Evolutionary conservation across 2,329 filamentous ascomycete genomes (phyloP).

Genomic region (Neopestalotiopsis clavispora): DNA sequence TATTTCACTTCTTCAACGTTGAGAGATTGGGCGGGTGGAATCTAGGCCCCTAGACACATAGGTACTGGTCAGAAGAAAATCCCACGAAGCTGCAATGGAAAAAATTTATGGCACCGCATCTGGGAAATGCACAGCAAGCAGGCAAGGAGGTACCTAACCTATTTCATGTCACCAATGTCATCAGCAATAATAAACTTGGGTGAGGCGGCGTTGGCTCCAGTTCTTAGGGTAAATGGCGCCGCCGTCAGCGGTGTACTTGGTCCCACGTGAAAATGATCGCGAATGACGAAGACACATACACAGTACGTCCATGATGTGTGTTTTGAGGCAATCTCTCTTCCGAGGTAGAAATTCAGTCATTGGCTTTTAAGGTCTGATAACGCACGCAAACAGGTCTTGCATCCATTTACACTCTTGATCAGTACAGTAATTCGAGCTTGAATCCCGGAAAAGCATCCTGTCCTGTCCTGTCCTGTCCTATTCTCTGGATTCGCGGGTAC

Average conservation of each 20-base stretch:
- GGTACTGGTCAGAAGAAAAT: too few species aligned
- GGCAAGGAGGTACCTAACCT: too few species aligned
- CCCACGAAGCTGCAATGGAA: too few species aligned
- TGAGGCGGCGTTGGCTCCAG: slow-evolving; percentile 12
- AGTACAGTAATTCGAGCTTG: background rate
- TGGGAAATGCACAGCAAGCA: too few species aligned
- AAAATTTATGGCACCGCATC: too few species aligned
- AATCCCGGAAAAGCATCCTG: background rate
- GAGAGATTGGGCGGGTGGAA: too few species aligned
- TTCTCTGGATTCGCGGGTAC: background rate
- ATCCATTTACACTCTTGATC: background rate
- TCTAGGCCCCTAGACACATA: too few species aligned
- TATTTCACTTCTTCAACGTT: background rate
- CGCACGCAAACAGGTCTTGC: background rate
- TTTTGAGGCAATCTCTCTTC: background rate
- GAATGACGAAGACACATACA: slow-evolving; percentile 1
- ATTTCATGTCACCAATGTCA: too few species aligned
- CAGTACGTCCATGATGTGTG: too few species aligned
- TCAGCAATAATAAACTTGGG: slow-evolving; percentile 11
- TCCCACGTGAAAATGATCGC: background rate
- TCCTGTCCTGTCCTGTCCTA: background rate
- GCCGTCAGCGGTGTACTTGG: slow-evolving; percentile 9
- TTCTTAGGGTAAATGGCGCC: slow-evolving; percentile 8
- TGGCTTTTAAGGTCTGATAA: background rate
- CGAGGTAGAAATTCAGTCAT: background rate